These are phyloP conservation scores for Candida alai DNA, from an alignment of 805 yeast genomes.

Conservation along the genomic window DNA sequence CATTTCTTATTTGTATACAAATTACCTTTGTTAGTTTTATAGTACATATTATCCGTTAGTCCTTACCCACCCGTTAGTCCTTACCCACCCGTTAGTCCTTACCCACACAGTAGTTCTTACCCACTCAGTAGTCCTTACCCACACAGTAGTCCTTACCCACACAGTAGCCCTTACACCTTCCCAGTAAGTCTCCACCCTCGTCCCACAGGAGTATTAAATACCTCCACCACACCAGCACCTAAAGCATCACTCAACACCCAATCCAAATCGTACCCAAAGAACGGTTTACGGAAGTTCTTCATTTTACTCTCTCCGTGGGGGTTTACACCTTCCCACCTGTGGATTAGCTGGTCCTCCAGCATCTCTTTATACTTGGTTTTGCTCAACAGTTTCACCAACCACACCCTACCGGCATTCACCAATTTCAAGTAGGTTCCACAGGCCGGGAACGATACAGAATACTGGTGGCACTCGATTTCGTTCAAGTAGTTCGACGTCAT, in stretches of 20 bases:
- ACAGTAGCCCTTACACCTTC: conserved; percentile 24
- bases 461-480: conserved; percentile 36
- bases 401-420: conserved; percentile 40
- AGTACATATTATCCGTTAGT: no score
- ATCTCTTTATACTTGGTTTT: conserved; percentile 39
- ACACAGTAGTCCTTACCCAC: no score
- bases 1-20: no score
- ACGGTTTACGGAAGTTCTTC: conserved; percentile 42
- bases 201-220: conserved; percentile 51
- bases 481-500: conserved; percentile 42
- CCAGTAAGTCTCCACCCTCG: conserved; percentile 58
- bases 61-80: conserved; percentile 1
- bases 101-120: no score
- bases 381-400: conserved; percentile 39
- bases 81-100: no score
- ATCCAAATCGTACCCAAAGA: conserved; percentile 45
- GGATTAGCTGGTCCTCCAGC: conserved; percentile 37
- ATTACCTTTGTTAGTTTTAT: no score
- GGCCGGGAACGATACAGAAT: conserved; percentile 45
- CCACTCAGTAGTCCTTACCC: no score
- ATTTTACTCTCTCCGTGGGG: conserved; percentile 25
- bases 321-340: conserved; percentile 43
- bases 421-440: conserved; percentile 47
- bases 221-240: conserved; percentile 52
- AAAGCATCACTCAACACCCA: conserved; percentile 51